phyloP scores from a whole-genome alignment of 2,329 filamentous ascomycete genomes.

The Cladosporium sp. region DNA sequence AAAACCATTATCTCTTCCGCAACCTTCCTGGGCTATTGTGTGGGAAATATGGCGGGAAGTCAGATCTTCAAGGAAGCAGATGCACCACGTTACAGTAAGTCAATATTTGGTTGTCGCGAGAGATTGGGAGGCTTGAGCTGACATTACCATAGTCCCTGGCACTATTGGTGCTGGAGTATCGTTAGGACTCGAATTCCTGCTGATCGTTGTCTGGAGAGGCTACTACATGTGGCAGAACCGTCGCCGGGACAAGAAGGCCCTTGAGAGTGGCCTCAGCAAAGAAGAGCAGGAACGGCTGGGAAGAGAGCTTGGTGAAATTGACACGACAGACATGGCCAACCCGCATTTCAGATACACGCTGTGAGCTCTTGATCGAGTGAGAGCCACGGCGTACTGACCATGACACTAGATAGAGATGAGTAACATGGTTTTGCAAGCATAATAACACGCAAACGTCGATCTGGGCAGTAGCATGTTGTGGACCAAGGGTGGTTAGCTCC shows the following conservation, averaged over 20 bases:
- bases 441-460: not conserved
- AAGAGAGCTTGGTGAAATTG: slow-evolving; percentile 67
- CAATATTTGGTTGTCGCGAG: not conserved
- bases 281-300: slow-evolving; percentile 65
- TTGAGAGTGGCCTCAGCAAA: slow-evolving; percentile 40
- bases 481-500: not conserved
- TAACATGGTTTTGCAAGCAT: not conserved
- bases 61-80: slow-evolving; percentile 49
- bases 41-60: slow-evolving; percentile 50
- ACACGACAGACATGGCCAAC: slow-evolving; percentile 64
- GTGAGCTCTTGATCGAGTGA: not conserved
- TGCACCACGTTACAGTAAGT: slow-evolving; percentile 42
- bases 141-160: slow-evolving; percentile 36
- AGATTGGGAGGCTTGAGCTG: not conserved
- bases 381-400: not conserved
- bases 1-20: slow-evolving; percentile 49
- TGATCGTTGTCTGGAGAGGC: slow-evolving; percentile 43
- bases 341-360: slow-evolving; percentile 32
- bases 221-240: slow-evolving; percentile 46
- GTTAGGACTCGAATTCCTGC: slow-evolving; percentile 32
- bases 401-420: not conserved
- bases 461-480: not conserved
- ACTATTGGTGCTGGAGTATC: slow-evolving; percentile 44
- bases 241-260: slow-evolving; percentile 27
- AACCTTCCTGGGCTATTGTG: slow-evolving; percentile 50